Evolutionary conservation across 306 rosid species (phyloP).

Genomic region (Cicer arietinum): DNA sequence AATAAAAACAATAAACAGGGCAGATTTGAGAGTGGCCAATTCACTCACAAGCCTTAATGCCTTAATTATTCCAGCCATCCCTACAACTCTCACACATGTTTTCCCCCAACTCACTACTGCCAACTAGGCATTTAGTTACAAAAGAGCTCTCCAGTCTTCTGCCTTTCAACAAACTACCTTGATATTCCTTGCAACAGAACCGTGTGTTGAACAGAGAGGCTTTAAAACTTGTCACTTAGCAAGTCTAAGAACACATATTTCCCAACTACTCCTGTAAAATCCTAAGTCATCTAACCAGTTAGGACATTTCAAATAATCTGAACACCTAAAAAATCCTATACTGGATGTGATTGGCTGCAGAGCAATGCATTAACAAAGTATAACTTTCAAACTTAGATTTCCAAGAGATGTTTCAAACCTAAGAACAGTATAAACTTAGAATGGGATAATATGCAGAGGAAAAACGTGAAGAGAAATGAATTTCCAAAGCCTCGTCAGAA

Average conservation of each 20-base stretch:
- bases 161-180: conserved; percentile 6
- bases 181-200: conserved; percentile 8
- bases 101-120: neutral
- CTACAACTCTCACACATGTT: neutral
- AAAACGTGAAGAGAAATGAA: conserved; percentile 16
- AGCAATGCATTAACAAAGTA: neutral
- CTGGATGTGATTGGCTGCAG: neutral
- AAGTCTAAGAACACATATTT: conserved; percentile 3
- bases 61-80: too few species aligned
- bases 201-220: neutral
- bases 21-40: neutral
- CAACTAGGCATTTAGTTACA: neutral
- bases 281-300: neutral
- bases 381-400: neutral
- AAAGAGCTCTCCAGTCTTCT: neutral
- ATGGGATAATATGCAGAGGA: neutral
- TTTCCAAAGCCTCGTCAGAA: neutral
- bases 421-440: neutral
- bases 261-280: neutral
- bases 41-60: too few species aligned
- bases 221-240: conserved; percentile 6
- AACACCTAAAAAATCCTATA: neutral
- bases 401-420: neutral
- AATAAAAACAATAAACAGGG: neutral
- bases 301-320: neutral